These are phyloP conservation scores for Tetrahymena thermophila DNA, from an alignment of 73 alveolate genomes.

Conservation along the genomic window DNA sequence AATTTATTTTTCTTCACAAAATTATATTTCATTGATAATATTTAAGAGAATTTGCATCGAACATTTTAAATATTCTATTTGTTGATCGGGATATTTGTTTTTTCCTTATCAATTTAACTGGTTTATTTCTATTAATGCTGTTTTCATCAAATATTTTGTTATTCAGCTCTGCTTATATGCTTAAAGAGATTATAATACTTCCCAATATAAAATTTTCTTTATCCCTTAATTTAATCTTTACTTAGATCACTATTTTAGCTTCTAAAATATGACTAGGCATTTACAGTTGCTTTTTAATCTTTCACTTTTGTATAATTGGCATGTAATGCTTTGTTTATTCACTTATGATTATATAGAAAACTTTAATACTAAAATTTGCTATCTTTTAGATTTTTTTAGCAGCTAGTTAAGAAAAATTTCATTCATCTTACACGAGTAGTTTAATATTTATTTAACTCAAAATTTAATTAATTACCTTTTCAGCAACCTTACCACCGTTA, in stretches of 20 bases:
- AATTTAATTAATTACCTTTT: slow-evolving; percentile 49
- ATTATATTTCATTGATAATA: too few relatives aligned
- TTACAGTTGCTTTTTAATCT: too few relatives aligned
- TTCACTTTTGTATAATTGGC: neutral
- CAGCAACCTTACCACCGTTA: slow-evolving; percentile 96
- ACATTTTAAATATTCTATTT: too few relatives aligned
- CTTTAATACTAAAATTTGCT: neutral
- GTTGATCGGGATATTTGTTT: too few relatives aligned
- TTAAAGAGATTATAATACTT: too few relatives aligned
- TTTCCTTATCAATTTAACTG: too few relatives aligned
- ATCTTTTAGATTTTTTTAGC: neutral
- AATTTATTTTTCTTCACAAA: too few relatives aligned
- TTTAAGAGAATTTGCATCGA: too few relatives aligned
- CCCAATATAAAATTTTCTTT: neutral
- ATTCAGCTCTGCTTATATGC: too few relatives aligned
- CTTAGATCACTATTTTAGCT: neutral
- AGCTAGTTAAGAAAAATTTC: neutral
- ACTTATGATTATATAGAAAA: neutral
- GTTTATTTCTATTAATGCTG: too few relatives aligned
- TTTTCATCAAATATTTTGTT: too few relatives aligned
- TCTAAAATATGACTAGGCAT: neutral
- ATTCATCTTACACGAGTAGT: neutral
- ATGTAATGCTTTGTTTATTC: neutral
- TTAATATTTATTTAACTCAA: neutral
- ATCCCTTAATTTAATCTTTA: neutral